A percentile compares a stretch with the other conserved stretches of the same genome.
phyloP scores from a whole-genome alignment of 345 rosid genomes.

The Aquilaria sinensis region DNA sequence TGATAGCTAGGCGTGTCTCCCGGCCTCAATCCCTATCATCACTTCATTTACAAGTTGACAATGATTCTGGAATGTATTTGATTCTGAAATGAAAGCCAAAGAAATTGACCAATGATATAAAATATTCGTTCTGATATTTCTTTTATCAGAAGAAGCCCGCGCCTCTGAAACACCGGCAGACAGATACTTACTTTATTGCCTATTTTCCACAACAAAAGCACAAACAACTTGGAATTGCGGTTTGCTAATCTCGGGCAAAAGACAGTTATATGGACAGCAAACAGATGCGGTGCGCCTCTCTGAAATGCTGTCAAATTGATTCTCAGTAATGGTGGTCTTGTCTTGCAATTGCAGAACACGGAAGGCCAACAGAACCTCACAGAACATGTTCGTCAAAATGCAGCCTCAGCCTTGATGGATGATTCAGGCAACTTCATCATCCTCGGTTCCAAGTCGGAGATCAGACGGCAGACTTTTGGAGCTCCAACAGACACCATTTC shows the following conservation, averaged over 20 bases:
- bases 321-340: conserved; percentile 3
- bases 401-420: conserved; percentile 8
- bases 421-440: conserved; percentile 15
- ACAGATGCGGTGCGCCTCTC: conserved; percentile 3
- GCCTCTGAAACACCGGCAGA: no score
- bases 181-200: not conserved
- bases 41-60: no score
- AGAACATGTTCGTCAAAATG: not conserved
- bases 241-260: not conserved
- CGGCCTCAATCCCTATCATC: no score
- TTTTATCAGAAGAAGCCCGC: no score
- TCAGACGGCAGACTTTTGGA: conserved; percentile 27
- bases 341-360: not conserved
- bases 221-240: conserved; percentile 6
- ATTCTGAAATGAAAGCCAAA: no score
- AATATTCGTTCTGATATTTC: no score
- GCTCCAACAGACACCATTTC: conserved; percentile 28
- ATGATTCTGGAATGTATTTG: no score
- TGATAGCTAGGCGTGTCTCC: no score
- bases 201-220: not conserved
- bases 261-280: conserved; percentile 9
- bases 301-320: not conserved
- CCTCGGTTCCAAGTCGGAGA: not conserved
- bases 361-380: conserved; percentile 3
- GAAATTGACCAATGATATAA: no score